Evolutionary conservation across 2,329 filamentous ascomycete genomes (phyloP).

Genomic region (Sporothrix mexicana): DNA sequence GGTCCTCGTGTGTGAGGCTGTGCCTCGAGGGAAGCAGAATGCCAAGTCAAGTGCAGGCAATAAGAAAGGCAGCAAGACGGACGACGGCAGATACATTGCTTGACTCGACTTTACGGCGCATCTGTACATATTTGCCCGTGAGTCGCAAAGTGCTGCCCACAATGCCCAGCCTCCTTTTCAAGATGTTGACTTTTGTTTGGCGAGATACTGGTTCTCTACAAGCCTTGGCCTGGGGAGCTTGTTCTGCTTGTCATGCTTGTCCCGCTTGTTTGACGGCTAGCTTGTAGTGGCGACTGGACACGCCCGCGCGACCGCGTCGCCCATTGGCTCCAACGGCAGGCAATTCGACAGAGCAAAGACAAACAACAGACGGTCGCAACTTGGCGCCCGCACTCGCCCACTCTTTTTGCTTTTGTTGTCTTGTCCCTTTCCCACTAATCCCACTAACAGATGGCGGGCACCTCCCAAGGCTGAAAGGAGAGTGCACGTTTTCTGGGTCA

Average conservation of each 20-base stretch:
- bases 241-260: slow-evolving; percentile 8
- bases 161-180: slow-evolving; percentile 23
- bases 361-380: not conserved
- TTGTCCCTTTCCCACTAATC: not conserved
- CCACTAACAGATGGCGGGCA: slow-evolving; percentile 3
- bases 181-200: not conserved
- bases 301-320: not conserved
- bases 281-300: slow-evolving; percentile 2
- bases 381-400: slow-evolving; percentile 20
- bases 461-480: slow-evolving; percentile 20
- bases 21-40: not conserved
- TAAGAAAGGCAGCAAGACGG: not conserved
- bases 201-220: not conserved
- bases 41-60: not conserved
- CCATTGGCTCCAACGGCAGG: not conserved
- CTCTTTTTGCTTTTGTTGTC: not conserved
- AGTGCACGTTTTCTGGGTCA: not conserved
- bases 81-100: not conserved
- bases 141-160: no score
- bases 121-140: not conserved
- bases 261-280: slow-evolving; percentile 2
- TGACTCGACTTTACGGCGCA: not conserved
- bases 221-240: slow-evolving; percentile 15
- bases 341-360: not conserved
- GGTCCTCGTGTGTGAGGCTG: slow-evolving; percentile 15